These are phyloP conservation scores for Phytophthora kernoviae DNA, from an alignment of 352 stramenopile species.

Conservation along the genomic window DNA sequence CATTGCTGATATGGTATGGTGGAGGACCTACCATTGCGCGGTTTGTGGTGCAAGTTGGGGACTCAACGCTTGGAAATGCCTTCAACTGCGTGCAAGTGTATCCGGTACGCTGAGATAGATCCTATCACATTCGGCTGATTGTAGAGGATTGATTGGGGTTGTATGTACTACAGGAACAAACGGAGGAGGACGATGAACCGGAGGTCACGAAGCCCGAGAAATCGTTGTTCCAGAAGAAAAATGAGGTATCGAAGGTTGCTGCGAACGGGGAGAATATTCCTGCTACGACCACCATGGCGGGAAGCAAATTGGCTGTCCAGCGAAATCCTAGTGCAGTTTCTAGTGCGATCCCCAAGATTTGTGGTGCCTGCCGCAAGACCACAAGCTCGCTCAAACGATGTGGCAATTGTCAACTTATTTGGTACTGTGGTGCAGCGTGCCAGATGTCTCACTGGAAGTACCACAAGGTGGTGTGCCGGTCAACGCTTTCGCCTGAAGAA, in stretches of 20 bases:
- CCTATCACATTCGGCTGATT: neutral
- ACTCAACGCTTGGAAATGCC: conserved; percentile 50
- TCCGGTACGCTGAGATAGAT: conserved; percentile 34
- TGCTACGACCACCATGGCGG: conserved; percentile 4
- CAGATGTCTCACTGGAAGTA: conserved; percentile 86
- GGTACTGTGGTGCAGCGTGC: conserved; percentile 77
- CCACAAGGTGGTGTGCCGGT: conserved; percentile 65
- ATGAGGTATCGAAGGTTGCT: conserved; percentile 7
- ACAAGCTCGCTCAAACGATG: conserved; percentile 67
- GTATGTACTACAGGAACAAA: conserved; percentile 42
- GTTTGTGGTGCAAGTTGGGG: conserved; percentile 74
- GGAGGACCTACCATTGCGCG: conserved; percentile 73
- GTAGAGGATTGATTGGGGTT: conserved; percentile 5
- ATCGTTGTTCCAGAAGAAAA: conserved; percentile 25
- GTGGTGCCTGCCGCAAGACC: conserved; percentile 60
- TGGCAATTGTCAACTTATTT: conserved; percentile 73
- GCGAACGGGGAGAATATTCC: conserved; percentile 19
- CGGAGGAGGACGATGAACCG: conserved; percentile 26
- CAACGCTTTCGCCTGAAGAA: conserved; percentile 38
- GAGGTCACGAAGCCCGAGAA: conserved; percentile 18
- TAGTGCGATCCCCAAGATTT: conserved; percentile 56
- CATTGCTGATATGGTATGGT: conserved; percentile 67
- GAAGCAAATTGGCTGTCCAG: conserved; percentile 34
- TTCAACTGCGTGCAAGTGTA: conserved; percentile 85
- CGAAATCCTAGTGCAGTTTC: conserved; percentile 33